These are phyloP conservation scores for Fusarium temperatum DNA, from an alignment of 2,329 filamentous ascomycete species.

Conservation along the genomic window DNA sequence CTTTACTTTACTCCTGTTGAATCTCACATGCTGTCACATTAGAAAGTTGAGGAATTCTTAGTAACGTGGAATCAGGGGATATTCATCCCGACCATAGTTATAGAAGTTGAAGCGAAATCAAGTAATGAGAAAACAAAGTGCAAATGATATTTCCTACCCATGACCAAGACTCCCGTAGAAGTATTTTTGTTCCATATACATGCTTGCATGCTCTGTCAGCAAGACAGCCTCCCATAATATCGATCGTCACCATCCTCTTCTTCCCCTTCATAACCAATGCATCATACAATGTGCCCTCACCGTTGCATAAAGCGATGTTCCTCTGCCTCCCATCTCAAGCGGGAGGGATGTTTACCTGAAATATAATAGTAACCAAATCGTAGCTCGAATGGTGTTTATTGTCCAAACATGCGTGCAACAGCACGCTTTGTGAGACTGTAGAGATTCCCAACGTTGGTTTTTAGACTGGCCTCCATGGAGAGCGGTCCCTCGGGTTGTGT, in stretches of 20 bases:
- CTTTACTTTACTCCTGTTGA: background rate
- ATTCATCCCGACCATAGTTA: background rate
- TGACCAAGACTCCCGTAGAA: constrained; percentile 40
- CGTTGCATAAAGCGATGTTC: background rate
- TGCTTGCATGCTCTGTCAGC: constrained; percentile 34
- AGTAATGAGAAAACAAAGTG: constrained; percentile 26
- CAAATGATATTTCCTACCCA: constrained; percentile 43
- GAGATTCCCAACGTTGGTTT: constrained; percentile 12
- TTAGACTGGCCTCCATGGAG: constrained; percentile 17
- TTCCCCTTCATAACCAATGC: constrained; percentile 8
- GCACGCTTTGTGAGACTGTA: constrained; percentile 28
- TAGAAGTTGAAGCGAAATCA: background rate
- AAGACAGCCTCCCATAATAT: constrained; percentile 28
- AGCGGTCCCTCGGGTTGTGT: constrained; percentile 11
- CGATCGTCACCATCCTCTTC: background rate
- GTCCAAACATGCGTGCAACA: constrained; percentile 27
- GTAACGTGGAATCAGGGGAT: background rate
- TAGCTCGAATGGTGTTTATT: constrained; percentile 3
- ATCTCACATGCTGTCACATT: background rate
- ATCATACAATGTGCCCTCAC: constrained; percentile 32
- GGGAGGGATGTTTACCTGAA: background rate
- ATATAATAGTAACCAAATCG: constrained; percentile 7
- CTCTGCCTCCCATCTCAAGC: background rate
- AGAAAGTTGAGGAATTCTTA: background rate
- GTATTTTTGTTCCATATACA: constrained; percentile 39